Evolutionary conservation across 257 asterid species (phyloP).

Genomic region (Salvia rosmarinus): DNA sequence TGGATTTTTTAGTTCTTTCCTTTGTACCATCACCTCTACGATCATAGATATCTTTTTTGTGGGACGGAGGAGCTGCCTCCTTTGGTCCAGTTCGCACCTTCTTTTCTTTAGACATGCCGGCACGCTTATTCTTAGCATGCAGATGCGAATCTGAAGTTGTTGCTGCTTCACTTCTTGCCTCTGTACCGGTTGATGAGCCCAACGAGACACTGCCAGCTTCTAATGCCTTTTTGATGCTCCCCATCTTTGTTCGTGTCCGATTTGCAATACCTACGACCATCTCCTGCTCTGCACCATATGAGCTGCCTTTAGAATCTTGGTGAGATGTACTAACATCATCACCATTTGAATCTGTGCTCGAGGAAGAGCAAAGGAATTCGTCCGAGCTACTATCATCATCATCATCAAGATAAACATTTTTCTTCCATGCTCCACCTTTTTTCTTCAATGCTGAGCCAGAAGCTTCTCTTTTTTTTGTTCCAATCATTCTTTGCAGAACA

Average conservation of each 20-base stretch:
- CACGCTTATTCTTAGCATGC: not conserved
- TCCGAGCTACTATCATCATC: not conserved
- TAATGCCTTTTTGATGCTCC: constrained; percentile 15
- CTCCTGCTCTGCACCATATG: constrained; percentile 21
- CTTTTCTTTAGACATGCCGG: not conserved
- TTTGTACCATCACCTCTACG: not conserved
- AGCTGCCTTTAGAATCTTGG: constrained; percentile 17
- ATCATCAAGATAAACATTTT: not conserved
- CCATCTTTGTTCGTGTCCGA: constrained; percentile 37
- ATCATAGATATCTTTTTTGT: not conserved
- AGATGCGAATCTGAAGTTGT: not conserved
- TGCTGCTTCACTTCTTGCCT: no score
- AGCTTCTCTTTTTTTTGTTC: not conserved
- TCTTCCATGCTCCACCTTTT: not conserved
- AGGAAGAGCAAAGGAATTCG: not conserved
- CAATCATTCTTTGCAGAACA: not conserved
- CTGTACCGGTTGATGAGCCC: not conserved
- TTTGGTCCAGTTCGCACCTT: not conserved
- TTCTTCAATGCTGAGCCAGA: not conserved
- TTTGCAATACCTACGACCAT: constrained; percentile 12
- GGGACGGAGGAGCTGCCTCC: not conserved
- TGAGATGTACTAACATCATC: not conserved
- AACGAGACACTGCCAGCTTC: constrained; percentile 3
- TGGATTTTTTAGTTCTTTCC: not conserved
- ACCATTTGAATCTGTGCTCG: constrained; percentile 4